Evolutionary conservation across 805 yeast species (phyloP).

Genomic region (Wickerhamomyces mucosus): DNA sequence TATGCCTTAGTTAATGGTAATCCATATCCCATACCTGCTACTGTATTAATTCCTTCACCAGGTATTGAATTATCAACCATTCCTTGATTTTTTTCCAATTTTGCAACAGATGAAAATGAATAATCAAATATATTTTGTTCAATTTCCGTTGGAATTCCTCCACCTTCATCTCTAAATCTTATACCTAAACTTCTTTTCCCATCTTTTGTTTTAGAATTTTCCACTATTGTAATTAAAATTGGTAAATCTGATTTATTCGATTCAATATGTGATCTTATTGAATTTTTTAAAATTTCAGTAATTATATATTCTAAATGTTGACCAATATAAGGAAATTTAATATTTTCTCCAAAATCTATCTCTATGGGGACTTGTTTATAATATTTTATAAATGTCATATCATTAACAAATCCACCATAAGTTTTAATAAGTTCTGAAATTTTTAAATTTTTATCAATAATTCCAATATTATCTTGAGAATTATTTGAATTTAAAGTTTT

Average conservation of each 20-base stretch:
- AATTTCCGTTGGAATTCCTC: conserved; percentile 68
- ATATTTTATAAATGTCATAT: conserved; percentile 73
- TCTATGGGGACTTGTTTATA: conserved; percentile 59
- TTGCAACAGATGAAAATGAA: conserved; percentile 72
- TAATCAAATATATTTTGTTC: conserved; percentile 71
- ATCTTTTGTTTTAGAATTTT: conserved; percentile 13
- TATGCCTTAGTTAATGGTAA: conserved; percentile 75
- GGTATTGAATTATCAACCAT: conserved; percentile 53
- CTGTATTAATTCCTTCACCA: conserved; percentile 53
- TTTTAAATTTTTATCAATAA: conserved; percentile 55
- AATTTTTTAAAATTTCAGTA: conserved; percentile 79
- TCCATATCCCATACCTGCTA: conserved; percentile 97
- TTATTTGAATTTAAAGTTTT: conserved; percentile 37
- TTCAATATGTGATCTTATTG: conserved; percentile 84
- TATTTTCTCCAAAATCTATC: conserved; percentile 47
- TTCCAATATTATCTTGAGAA: conserved; percentile 45
- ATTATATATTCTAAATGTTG: conserved; percentile 82
- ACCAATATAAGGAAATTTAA: conserved; percentile 74
- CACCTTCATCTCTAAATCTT: conserved; percentile 78
- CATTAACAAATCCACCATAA: conserved; percentile 70
- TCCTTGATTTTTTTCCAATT: conserved; percentile 40
- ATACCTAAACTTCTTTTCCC: conserved; percentile 40
- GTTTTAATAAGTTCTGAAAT: conserved; percentile 55
- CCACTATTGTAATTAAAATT: conserved; percentile 36
- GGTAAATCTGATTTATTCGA: conserved; percentile 31